These are phyloP conservation scores for Talaromyces proteolyticus DNA, from an alignment of 495 filamentous ascomycete genomes.

Conservation along the genomic window DNA sequence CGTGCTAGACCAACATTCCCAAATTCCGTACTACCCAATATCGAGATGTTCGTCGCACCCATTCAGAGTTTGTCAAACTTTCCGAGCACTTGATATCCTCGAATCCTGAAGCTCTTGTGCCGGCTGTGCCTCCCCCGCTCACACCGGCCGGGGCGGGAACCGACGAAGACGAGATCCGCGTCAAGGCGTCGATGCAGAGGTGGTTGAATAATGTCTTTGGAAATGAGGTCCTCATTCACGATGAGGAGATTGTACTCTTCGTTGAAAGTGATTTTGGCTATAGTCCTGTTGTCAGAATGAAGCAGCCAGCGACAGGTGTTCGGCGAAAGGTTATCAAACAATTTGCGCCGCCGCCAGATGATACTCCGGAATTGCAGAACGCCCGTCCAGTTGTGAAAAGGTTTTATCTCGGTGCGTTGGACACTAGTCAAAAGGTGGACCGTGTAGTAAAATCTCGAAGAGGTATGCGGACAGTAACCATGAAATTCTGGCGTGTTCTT, in stretches of 20 bases:
- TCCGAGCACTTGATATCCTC: constrained; percentile 91
- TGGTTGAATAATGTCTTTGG: constrained; percentile 91
- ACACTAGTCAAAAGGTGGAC: constrained; percentile 91
- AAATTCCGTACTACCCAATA: constrained; percentile 97
- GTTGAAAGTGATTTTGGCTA: constrained; percentile 98
- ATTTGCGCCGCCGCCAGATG: constrained; percentile 95
- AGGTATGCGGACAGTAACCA: constrained; percentile 51
- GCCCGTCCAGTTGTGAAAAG: constrained; percentile 88
- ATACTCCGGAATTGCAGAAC: constrained; percentile 88
- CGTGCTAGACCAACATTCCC: constrained; percentile 85
- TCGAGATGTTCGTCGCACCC: constrained; percentile 89
- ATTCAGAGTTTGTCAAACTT: constrained; percentile 93
- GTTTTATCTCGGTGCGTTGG: constrained; percentile 95
- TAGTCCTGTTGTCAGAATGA: constrained; percentile 88
- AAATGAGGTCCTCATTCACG: constrained; percentile 88
- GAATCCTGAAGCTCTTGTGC: constrained; percentile 95
- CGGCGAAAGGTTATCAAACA: constrained; percentile 94
- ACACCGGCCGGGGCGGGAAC: constrained; percentile 94
- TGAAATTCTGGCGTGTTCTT: neutral
- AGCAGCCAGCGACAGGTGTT: constrained; percentile 95
- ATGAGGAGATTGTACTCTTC: constrained; percentile 95
- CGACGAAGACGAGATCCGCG: constrained; percentile 88
- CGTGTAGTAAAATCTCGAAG: constrained; percentile 85
- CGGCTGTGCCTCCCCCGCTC: constrained; percentile 84
- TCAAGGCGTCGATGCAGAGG: constrained; percentile 83